Conservation (phyloP, 2,329 filamentous ascomycete species). For the Talaromyces verruculosus region DNA sequence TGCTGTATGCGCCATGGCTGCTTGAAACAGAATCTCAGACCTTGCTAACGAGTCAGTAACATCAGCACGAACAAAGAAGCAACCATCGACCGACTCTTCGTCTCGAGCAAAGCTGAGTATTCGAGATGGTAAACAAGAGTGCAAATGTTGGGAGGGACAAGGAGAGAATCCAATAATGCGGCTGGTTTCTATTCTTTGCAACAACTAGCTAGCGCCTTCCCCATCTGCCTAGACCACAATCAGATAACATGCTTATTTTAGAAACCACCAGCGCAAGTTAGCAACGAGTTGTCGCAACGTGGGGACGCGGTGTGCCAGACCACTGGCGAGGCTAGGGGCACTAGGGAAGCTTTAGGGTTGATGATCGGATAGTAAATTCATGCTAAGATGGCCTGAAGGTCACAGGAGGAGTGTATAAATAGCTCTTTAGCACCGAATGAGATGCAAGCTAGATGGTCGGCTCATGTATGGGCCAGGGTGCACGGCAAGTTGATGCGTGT, state of each 20-base stretch:
- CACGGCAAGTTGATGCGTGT: background rate
- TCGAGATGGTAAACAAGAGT: slow-evolving; percentile 18
- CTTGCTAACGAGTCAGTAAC: slow-evolving; percentile 12
- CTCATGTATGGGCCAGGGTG: slow-evolving; percentile 2
- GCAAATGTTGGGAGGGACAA: slow-evolving; percentile 4
- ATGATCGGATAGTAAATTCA: background rate
- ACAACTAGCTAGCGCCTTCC: slow-evolving; percentile 19
- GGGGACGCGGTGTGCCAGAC: slow-evolving; percentile 17
- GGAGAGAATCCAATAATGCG: slow-evolving; percentile 20
- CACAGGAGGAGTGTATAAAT: slow-evolving; percentile 12
- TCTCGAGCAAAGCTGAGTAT: background rate
- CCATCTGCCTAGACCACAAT: background rate
- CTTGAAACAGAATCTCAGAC: slow-evolving; percentile 19
- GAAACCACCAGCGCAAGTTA: slow-evolving; percentile 12
- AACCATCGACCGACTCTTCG: background rate
- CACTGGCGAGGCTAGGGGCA: slow-evolving; percentile 8
- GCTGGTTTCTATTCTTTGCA: slow-evolving; percentile 35
- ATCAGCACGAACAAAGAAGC: background rate
- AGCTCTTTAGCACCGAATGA: background rate
- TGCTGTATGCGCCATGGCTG: slow-evolving; percentile 25
- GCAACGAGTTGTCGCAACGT: slow-evolving; percentile 1
- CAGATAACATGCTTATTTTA: slow-evolving; percentile 16
- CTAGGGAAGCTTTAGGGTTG: slow-evolving; percentile 4
- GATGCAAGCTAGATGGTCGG: slow-evolving; percentile 1
- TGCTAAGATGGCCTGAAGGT: background rate